These are phyloP conservation scores for Argentina anserina DNA, from an alignment of 306 rosid genomes.

Conservation along the genomic window DNA sequence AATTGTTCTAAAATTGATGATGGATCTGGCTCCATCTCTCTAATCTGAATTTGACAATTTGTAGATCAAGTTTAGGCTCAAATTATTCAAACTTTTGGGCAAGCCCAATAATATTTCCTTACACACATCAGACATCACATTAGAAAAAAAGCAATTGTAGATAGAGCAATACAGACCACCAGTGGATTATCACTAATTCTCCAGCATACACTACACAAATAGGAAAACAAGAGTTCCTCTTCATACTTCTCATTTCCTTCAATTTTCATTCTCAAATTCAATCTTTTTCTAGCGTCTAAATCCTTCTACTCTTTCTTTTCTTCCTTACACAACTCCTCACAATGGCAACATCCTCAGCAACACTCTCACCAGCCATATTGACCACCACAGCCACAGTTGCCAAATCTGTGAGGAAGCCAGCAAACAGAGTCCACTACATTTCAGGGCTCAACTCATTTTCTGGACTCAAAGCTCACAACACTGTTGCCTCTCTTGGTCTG, in stretches of 20 bases:
- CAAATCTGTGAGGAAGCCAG: conserved; percentile 28
- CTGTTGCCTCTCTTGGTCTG: conserved; percentile 51
- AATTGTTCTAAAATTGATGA: too few species aligned
- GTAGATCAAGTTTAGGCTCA: too few species aligned
- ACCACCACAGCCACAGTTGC: conserved; percentile 30
- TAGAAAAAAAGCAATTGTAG: not conserved
- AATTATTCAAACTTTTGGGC: too few species aligned
- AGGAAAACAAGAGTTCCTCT: not conserved
- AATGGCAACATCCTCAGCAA: conserved; percentile 59
- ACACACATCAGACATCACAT: not conserved
- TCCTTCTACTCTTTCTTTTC: not conserved
- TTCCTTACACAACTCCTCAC: conserved; percentile 24
- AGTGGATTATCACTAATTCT: not conserved
- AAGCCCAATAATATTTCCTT: not conserved
- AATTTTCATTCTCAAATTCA: conserved; percentile 2
- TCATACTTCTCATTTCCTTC: not conserved
- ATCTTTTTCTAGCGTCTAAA: not conserved
- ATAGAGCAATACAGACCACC: not conserved
- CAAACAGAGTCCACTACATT: conserved; percentile 40
- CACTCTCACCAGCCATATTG: conserved; percentile 48
- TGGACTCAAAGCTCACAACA: conserved; percentile 61
- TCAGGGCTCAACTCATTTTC: conserved; percentile 49
- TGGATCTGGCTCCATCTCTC: not conserved
- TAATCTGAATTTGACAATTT: too few species aligned
- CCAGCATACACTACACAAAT: not conserved